These are phyloP conservation scores for Trichoderma atroviride DNA, from an alignment of 2,329 filamentous ascomycete species.

Conservation along the genomic window DNA sequence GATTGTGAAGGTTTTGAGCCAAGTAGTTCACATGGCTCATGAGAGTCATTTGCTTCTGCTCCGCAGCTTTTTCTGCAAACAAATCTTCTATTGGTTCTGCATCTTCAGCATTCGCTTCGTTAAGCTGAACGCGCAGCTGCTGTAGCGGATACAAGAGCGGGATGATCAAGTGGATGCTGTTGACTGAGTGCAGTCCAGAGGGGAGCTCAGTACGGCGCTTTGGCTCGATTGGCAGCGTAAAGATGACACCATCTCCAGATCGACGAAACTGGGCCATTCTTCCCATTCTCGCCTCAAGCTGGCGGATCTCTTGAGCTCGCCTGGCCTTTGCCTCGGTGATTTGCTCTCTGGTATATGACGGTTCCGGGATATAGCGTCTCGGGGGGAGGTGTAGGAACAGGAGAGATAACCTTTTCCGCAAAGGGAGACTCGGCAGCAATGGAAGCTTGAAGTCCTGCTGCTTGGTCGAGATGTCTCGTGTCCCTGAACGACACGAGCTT, in stretches of 20 bases:
- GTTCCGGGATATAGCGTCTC: constrained; percentile 45
- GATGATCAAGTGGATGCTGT: constrained; percentile 68
- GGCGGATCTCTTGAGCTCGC: constrained; percentile 67
- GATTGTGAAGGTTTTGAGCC: constrained; percentile 67
- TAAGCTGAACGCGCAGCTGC: constrained; percentile 65
- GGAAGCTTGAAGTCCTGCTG: constrained; percentile 24
- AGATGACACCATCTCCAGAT: constrained; percentile 69
- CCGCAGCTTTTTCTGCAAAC: constrained; percentile 61
- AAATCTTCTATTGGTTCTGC: constrained; percentile 65
- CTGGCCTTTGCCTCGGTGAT: constrained; percentile 63
- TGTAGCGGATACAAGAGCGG: constrained; percentile 74
- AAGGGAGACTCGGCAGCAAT: constrained; percentile 8
- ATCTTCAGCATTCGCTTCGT: constrained; percentile 62
- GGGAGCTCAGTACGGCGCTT: constrained; percentile 64
- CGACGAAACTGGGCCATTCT: constrained; percentile 68
- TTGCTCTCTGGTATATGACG: constrained; percentile 60
- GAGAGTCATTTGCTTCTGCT: constrained; percentile 63
- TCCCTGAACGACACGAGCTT: constrained; percentile 68
- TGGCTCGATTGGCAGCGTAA: constrained; percentile 70
- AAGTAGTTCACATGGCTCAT: constrained; percentile 77
- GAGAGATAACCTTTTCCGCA: constrained; percentile 26
- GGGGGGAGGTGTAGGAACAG: constrained; percentile 27
- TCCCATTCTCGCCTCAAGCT: constrained; percentile 75
- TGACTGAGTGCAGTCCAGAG: constrained; percentile 60
- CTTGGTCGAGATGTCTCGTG: constrained; percentile 48